A percentile compares a stretch with the other conserved stretches of the same genome.
Evolutionary conservation across 441 rosid species (phyloP).

Genomic region (Pelargonium fulgidum): DNA sequence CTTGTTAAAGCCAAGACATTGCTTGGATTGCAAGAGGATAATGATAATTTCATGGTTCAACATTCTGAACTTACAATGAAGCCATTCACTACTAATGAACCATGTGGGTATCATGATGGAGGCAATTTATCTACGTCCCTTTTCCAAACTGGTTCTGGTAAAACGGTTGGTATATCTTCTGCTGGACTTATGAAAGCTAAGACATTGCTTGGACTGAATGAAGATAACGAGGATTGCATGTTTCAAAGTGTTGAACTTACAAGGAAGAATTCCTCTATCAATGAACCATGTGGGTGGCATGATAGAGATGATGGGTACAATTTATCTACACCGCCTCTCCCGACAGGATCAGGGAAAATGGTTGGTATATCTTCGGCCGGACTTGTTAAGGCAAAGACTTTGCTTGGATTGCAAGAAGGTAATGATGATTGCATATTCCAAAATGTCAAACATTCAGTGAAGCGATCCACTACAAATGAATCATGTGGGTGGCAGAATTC

Average conservation of each 20-base stretch:
- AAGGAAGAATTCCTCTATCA: slow-evolving; percentile 21
- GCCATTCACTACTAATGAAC: slow-evolving; percentile 22
- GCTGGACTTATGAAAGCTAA: slow-evolving; percentile 68
- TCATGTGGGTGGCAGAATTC: slow-evolving; percentile 21
- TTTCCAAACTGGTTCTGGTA: slow-evolving; percentile 60
- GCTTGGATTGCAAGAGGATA: slow-evolving; percentile 53
- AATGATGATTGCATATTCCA: slow-evolving; percentile 22
- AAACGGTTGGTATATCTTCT: slow-evolving; percentile 55
- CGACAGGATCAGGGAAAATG: slow-evolving; percentile 68
- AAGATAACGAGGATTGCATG: slow-evolving; percentile 25
- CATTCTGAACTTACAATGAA: slow-evolving; percentile 31
- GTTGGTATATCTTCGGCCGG: slow-evolving; percentile 62
- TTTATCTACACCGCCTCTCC: slow-evolving; percentile 13
- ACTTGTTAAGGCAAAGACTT: slow-evolving; percentile 58
- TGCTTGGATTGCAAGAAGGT: slow-evolving; percentile 59
- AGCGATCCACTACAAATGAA: slow-evolving; percentile 21
- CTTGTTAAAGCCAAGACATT: slow-evolving; percentile 64
- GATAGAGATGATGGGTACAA: neutral
- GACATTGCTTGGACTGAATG: slow-evolving; percentile 57
- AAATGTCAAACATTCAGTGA: slow-evolving; percentile 32
- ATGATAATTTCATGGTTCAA: slow-evolving; percentile 22
- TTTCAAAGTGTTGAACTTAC: slow-evolving; percentile 33
- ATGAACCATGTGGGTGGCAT: slow-evolving; percentile 23
- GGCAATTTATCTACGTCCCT: slow-evolving; percentile 14
- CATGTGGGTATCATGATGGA: slow-evolving; percentile 17